Evolutionary conservation across 2,329 filamentous ascomycete species (phyloP), one percentile per base, ranked within the genome.

Genomic region (Calonectria naviculata): DNA sequence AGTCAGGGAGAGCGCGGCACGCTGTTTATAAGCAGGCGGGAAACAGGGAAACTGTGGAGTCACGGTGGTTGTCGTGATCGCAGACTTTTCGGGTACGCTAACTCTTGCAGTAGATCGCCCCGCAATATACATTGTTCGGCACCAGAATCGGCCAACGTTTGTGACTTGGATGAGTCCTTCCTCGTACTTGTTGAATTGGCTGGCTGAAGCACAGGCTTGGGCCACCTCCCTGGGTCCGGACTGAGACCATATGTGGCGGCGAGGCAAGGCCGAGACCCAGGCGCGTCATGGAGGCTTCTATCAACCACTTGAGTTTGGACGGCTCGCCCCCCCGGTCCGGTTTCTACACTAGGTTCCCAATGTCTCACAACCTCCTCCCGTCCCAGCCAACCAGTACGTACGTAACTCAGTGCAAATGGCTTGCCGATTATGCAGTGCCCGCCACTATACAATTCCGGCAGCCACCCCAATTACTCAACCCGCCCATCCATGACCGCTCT

Each of bases 401-500:
- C 74, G 65, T 49, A 38, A 44, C 21, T 46, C 26, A n/a, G 24
- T 64, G 44, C 31, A 64, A 21, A 64, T 28, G 31, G 42, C 26
- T 19, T 64, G 31, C 34, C 52, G 52, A 58, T 58, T 58, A 58
- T 58, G 52, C 52, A 58, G 31, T 24, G 31, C 19, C 52, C 52
- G 31, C 52, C 52, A 58, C 52, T 58, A 58, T 58, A 34, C 52
- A 58, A 58, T 9, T 46, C n/a, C 19, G 8, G 8, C 21, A 46
- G n/a, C n/a, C 42, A 26, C 72, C 28, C 64, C 41, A 49, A 31
- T 42, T 60, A 38, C 67, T 58, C 71, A 68, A 66, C 26, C 67
- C 19, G 52, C 60, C 67, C 75, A 56, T 83, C 72, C 68, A 83
- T 80, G 52, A 84, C 80, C 73, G 83, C 80, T 73, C 83, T 82